Percentiles rank a stretch among this genome's conserved stretches.
Conservation (phyloP, 108 stramenopile genomes). For the Nannochloropsis oceanica region DNA sequence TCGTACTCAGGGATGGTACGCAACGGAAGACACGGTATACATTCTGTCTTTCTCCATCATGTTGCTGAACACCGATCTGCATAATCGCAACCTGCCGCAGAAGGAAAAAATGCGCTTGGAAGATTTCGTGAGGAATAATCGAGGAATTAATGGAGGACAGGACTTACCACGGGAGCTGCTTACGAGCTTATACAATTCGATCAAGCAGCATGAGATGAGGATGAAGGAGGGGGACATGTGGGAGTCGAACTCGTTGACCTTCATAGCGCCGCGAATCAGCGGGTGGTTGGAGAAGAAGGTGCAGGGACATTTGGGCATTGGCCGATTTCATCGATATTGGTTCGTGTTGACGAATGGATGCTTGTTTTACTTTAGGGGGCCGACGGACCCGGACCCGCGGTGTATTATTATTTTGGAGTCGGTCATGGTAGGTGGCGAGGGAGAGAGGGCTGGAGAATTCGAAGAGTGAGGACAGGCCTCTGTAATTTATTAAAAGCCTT, state of each 20-base stretch:
- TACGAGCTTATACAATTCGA: constrained; percentile 46
- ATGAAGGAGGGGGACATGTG: constrained; percentile 36
- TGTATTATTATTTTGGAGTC: constrained; percentile 31
- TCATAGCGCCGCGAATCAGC: constrained; percentile 28
- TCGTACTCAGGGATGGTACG: constrained; percentile 43
- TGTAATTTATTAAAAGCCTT: background rate
- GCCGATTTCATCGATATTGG: constrained; percentile 19
- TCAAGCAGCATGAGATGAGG: constrained; percentile 47
- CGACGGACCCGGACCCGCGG: constrained; percentile 17
- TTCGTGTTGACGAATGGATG: constrained; percentile 32
- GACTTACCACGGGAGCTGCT: constrained; percentile 43
- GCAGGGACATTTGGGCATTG: background rate
- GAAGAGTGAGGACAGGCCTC: background rate
- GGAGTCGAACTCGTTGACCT: constrained; percentile 31
- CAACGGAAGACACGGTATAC: constrained; percentile 75
- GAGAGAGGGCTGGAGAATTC: background rate
- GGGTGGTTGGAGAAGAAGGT: constrained; percentile 40
- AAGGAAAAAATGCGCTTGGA: constrained; percentile 61
- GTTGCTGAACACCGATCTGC: constrained; percentile 93
- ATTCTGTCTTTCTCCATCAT: constrained; percentile 84
- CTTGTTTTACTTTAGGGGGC: constrained; percentile 31
- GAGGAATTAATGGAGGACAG: constrained; percentile 45
- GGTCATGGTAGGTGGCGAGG: constrained; percentile 1
- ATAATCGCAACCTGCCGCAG: constrained; percentile 52
- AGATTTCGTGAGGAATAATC: constrained; percentile 71